phyloP scores from a whole-genome alignment of 2,329 filamentous ascomycete species.

The Phialophora verrucosa region DNA sequence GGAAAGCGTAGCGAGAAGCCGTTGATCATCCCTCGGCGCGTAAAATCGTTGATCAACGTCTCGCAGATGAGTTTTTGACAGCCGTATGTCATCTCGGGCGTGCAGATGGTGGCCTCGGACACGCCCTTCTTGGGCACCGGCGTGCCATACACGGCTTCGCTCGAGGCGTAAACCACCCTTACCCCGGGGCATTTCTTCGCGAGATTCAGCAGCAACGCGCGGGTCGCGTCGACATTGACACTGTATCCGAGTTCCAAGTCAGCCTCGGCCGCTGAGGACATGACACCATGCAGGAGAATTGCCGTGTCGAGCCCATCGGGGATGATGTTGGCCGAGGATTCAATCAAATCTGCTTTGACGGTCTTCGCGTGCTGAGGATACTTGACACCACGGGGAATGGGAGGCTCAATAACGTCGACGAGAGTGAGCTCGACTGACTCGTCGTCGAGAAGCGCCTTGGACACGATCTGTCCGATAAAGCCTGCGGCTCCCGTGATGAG shows the following conservation, averaged over 20 bases:
- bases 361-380: constrained; percentile 57
- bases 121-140: constrained; percentile 60
- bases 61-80: constrained; percentile 68
- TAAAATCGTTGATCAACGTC: constrained; percentile 67
- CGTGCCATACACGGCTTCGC: constrained; percentile 67
- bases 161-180: constrained; percentile 65
- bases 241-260: constrained; percentile 64
- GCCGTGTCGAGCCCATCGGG: constrained; percentile 55
- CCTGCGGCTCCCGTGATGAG: constrained; percentile 69
- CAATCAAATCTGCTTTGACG: constrained; percentile 60
- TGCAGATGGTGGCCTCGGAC: constrained; percentile 58
- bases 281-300: constrained; percentile 70
- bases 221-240: constrained; percentile 67
- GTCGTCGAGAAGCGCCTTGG: constrained; percentile 60
- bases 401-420: constrained; percentile 62
- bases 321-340: constrained; percentile 46
- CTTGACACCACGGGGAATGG: constrained; percentile 54
- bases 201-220: constrained; percentile 60
- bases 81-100: constrained; percentile 67
- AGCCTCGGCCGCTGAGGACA: constrained; percentile 67
- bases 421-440: constrained; percentile 57
- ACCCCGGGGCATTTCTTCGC: constrained; percentile 57
- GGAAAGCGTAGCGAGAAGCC: constrained; percentile 65
- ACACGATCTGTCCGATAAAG: constrained; percentile 67
- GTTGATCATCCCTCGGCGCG: constrained; percentile 63